Percentiles rank a stretch among this genome's conserved stretches.
phyloP scores from a whole-genome alignment of 129 eudicot genomes.

The Lonicera japonica region DNA sequence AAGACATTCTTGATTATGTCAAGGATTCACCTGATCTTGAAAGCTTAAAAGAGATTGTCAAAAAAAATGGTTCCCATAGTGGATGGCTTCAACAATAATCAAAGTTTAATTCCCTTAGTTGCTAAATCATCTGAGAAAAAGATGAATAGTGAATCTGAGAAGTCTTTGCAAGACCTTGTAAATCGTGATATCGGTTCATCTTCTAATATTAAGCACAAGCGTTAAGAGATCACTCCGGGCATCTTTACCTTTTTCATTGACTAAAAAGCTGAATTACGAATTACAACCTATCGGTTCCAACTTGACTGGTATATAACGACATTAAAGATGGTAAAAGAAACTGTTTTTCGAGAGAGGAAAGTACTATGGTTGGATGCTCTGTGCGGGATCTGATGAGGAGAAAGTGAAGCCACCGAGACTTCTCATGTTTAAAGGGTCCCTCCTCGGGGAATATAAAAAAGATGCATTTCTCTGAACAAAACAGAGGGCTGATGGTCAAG shows the following conservation, averaged over 20 bases:
- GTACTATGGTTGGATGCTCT: slow-evolving; percentile 49
- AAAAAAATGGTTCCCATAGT: slow-evolving; percentile 39
- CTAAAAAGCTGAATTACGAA: slow-evolving; percentile 22
- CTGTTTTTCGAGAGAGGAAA: slow-evolving; percentile 7
- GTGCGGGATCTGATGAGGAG: slow-evolving; percentile 90
- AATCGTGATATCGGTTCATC: slow-evolving; percentile 24
- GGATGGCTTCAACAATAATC: slow-evolving; percentile 54
- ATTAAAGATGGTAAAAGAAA: neutral
- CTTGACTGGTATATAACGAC: slow-evolving; percentile 17
- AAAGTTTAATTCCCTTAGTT: slow-evolving; percentile 15
- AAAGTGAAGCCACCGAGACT: slow-evolving; percentile 49
- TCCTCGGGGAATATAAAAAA: too few species aligned
- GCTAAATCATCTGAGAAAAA: slow-evolving; percentile 25
- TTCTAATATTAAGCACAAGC: slow-evolving; percentile 25
- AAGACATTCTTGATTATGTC: slow-evolving; percentile 93
- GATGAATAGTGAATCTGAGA: slow-evolving; percentile 17
- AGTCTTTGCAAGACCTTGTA: slow-evolving; percentile 17
- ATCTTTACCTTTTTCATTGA: slow-evolving; percentile 45
- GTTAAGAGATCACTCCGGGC: slow-evolving; percentile 49
- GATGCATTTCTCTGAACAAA: too few species aligned
- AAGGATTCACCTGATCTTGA: slow-evolving; percentile 33
- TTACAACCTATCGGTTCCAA: slow-evolving; percentile 15
- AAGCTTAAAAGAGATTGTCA: slow-evolving; percentile 19
- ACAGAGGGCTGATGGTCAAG: too few species aligned
- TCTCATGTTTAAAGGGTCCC: too few species aligned